phyloP scores from a whole-genome alignment of 768 basidiomycete genomes.

The Jaapia argillacea region DNA sequence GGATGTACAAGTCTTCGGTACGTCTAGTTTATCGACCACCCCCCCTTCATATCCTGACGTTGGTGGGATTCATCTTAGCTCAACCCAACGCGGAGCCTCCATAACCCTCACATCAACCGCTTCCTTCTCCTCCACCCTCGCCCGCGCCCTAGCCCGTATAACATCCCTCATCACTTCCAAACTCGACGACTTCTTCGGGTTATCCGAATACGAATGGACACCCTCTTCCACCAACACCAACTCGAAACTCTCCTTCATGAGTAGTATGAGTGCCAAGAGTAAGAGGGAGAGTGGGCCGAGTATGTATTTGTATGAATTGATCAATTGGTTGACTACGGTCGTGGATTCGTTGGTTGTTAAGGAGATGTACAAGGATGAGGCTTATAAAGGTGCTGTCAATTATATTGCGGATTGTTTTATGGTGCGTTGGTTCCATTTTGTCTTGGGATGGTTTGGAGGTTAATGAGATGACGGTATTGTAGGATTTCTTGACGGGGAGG shows the following conservation, averaged over 20 bases:
- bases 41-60: background rate
- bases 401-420: constrained; percentile 85
- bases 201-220: constrained; percentile 94
- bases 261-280: too few relatives aligned
- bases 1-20: constrained; percentile 79
- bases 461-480: background rate
- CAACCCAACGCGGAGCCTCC: constrained; percentile 74
- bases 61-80: constrained; percentile 30
- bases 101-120: constrained; percentile 55
- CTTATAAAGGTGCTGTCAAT: constrained; percentile 79
- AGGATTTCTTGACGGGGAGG: constrained; percentile 74
- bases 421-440: constrained; percentile 36
- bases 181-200: constrained; percentile 90
- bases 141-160: constrained; percentile 65
- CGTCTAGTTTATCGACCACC: constrained; percentile 7
- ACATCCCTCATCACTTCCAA: constrained; percentile 80
- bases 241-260: too few relatives aligned
- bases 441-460: background rate
- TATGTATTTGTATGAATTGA: constrained; percentile 90
- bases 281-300: constrained; percentile 75
- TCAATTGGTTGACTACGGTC: constrained; percentile 94
- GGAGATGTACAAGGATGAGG: constrained; percentile 79
- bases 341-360: constrained; percentile 85
- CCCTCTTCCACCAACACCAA: too few relatives aligned
- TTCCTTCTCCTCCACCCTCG: constrained; percentile 63